Conservation (phyloP, 768 basidiomycete genomes). For the Lactarius vividus region DNA sequence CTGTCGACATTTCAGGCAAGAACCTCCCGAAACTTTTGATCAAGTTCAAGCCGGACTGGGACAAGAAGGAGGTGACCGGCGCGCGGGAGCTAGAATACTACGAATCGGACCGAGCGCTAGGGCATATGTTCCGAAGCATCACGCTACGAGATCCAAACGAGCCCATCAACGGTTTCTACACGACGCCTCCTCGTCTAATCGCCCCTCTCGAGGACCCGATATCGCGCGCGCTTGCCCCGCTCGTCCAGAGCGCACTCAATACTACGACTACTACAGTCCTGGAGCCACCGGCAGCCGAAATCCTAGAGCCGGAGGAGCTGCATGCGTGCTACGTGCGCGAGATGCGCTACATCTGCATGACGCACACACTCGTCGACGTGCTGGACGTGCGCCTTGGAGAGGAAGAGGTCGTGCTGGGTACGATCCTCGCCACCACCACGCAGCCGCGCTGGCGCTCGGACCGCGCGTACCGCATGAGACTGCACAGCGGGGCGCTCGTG, state of each 20-base stretch:
- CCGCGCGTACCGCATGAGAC: constrained; percentile 59
- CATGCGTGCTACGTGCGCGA: constrained; percentile 61
- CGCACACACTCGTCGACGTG: constrained; percentile 60
- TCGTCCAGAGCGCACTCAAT: not conserved
- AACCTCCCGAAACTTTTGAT: constrained; percentile 55
- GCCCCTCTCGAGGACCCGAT: constrained; percentile 10
- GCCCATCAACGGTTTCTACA: constrained; percentile 19
- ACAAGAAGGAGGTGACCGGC: constrained; percentile 41
- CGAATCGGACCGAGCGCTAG: constrained; percentile 65
- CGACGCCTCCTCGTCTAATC: not conserved
- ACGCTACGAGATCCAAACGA: constrained; percentile 41
- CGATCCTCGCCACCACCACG: constrained; percentile 67
- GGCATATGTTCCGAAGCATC: constrained; percentile 66
- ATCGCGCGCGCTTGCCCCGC: constrained; percentile 1
- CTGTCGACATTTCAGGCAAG: constrained; percentile 49
- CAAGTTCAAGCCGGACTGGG: constrained; percentile 79
- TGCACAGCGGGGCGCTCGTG: constrained; percentile 53
- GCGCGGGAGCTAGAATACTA: constrained; percentile 67
- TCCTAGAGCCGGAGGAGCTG: constrained; percentile 26
- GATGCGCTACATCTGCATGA: constrained; percentile 66
- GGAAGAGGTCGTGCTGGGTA: constrained; percentile 74
- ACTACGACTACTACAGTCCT: too few species aligned
- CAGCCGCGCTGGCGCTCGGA: constrained; percentile 59
- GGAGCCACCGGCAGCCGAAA: not conserved
- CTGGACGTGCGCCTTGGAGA: constrained; percentile 58